A percentile compares a stretch with the other conserved stretches of the same genome.
phyloP scores from a whole-genome alignment of 768 basidiomycete genomes.

The Artomyces pyxidatus region DNA sequence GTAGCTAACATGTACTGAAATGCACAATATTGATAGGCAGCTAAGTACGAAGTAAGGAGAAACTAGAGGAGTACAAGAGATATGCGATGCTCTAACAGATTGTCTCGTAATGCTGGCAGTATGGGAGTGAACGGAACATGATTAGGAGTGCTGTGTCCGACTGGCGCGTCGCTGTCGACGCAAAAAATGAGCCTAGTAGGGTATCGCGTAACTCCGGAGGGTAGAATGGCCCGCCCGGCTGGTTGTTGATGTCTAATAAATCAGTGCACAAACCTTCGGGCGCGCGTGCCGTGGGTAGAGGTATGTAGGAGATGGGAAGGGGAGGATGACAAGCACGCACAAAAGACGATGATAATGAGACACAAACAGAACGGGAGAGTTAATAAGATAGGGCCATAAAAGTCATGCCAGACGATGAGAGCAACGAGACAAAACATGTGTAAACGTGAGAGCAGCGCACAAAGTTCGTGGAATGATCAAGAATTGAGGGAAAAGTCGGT shows the following conservation, averaged over 20 bases:
- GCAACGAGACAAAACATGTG: constrained; percentile 47
- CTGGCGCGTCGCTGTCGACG: constrained; percentile 39
- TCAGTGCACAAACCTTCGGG: constrained; percentile 12
- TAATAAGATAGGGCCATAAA: constrained; percentile 19
- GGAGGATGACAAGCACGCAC: constrained; percentile 22
- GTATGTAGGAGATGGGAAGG: constrained; percentile 18
- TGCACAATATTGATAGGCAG: constrained; percentile 11
- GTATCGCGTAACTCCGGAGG: constrained; percentile 44
- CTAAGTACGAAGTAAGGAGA: constrained; percentile 1
- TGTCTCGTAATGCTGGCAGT: constrained; percentile 52
- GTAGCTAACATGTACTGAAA: no score
- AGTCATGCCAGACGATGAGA: constrained; percentile 32
- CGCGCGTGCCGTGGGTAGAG: constrained; percentile 12
- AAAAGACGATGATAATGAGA: constrained; percentile 30
- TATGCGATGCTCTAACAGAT: constrained; percentile 67
- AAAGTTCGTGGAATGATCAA: constrained; percentile 26
- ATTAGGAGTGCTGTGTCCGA: constrained; percentile 30
- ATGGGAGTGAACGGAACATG: no score
- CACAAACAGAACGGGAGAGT: constrained; percentile 18
- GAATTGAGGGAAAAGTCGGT: constrained; percentile 6
- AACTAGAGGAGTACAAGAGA: constrained; percentile 22
- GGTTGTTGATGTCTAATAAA: constrained; percentile 19
- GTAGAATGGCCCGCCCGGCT: constrained; percentile 15
- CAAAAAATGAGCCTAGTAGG: constrained; percentile 22
- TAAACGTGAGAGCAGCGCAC: constrained; percentile 56